Conservation (phyloP, 2,329 filamentous ascomycete species). For the Didymella pinodella region DNA sequence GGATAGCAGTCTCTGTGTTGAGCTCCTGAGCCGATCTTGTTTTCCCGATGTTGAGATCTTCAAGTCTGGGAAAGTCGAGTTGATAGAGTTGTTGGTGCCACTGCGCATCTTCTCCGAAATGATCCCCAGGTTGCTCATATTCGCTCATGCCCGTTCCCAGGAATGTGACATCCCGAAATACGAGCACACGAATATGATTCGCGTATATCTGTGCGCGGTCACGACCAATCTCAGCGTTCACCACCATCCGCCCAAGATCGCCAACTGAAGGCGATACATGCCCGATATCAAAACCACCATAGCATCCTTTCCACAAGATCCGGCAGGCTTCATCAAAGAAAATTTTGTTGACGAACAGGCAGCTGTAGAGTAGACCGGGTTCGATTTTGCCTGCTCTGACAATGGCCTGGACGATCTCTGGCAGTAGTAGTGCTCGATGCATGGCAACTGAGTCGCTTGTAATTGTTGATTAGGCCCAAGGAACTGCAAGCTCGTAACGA, state of each 20-base stretch:
- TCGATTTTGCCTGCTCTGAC: background rate
- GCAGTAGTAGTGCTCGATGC: slow-evolving; percentile 2
- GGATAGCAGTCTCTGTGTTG: background rate
- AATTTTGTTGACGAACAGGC: slow-evolving; percentile 3
- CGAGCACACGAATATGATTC: slow-evolving; percentile 1
- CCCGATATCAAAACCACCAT: background rate
- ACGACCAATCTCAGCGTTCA: background rate
- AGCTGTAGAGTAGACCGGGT: background rate
- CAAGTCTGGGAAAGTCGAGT: background rate
- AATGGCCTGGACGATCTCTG: slow-evolving; percentile 2
- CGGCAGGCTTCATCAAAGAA: slow-evolving; percentile 1
- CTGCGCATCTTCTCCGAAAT: background rate
- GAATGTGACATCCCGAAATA: background rate
- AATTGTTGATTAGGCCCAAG: background rate
- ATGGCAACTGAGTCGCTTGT: background rate
- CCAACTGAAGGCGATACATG: background rate
- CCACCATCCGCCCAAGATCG: slow-evolving; percentile 1
- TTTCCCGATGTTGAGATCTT: background rate
- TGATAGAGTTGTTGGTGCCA: background rate
- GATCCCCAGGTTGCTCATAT: no score
- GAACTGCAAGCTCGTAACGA: background rate
- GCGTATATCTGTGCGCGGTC: slow-evolving; percentile 1
- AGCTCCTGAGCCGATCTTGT: background rate
- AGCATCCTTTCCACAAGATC: slow-evolving; percentile 3
- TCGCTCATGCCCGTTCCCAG: no score